Evolutionary conservation across 805 yeast species (phyloP), one percentile per base, ranked within the genome.

Genomic region (Lachancea waltii): DNA sequence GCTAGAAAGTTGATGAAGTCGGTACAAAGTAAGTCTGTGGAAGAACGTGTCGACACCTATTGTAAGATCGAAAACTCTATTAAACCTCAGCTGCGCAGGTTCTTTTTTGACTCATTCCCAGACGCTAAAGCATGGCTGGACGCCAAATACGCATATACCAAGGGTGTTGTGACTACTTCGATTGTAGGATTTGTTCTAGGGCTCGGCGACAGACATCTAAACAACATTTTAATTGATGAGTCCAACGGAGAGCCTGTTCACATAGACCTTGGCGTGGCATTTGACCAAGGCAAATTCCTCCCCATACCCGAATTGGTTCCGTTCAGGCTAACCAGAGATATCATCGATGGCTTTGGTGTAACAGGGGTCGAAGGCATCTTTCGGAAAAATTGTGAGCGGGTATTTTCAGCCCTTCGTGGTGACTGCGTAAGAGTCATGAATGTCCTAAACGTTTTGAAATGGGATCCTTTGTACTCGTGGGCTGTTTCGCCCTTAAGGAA

Each of bases 381-480:
- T 54, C 69, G 74, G 36, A 70, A 73, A 43, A 75, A 81, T 26
- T 80, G 94, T 48, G 95, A 85, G 51, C 75, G 76, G 41, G 83
- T 85, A 0, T 73, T 84, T 42, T 60, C 73, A 16, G 85, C 83
- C 2, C 61, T 92, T 31, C 64, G 94, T 39, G 60, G 61, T 1
- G 80, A 86, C 50, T 67, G 67, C 24, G 84, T 78, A 20, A 79
- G 79, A 47, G 85, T 94, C 20, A 61, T 80, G 58, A 81, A 92
- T 21, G 84, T 92, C 22, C 63, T 92, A 39, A 90, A 89, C 50
- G 95, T 90, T 4, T 62, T 92, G 45, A 70, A 81, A 49, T 86
- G 92, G 72, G 99, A 92, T 67, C 97, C 98, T 0, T 68, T 92
- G 39, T 89, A 90, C 53, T 73, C 85, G 1, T 92, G 98, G 97